Evolutionary conservation across 164 flowering plant species (phyloP), one percentile per base, ranked within the genome.

Genomic region (Brasenia schreberi): DNA sequence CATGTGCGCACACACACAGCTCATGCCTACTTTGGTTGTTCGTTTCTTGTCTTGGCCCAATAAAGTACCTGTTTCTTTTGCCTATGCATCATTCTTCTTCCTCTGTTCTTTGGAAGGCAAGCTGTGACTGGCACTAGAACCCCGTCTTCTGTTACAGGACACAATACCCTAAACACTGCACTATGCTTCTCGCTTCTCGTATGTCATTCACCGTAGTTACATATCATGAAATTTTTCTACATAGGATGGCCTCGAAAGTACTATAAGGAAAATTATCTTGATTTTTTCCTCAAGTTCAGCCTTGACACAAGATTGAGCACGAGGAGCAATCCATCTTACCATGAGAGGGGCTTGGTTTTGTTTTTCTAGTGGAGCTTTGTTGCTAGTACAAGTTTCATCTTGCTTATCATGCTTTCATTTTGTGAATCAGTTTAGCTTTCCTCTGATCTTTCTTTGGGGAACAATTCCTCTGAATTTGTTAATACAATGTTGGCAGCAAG

Each of bases 401-500:
- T 33, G 39, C 39, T 33, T 33, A 33, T 33, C 39, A 33, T 33
- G 39, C 39, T 33, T 33, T 33, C 39, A 33, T 33, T 33, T 33
- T 33, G 39, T 33, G 39, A 33, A 33, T 33, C 39, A 33, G 39
- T 33, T 33, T 33, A 33, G 39, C 39, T 33, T 33, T 33, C 39
- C 39, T 33, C 39, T 33, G 39, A 33, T 33, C 39, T 33, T 33
- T 33, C 39, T 33, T 33, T 33, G 39, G 39, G 39, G 39, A 2
- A 33, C 39, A 33, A 33, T 33, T 16, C 19, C 39, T 42, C 6
- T 56, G 56, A 61, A 49, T 18, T 2, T 5, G 16, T 61, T 16
- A 16, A 18, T 42, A 68, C 3, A 45, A 23, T 59, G 42, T 56
- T 58, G 42, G 74, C 90, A 95, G 99, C 75, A 89, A 89, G 76